phyloP scores from a whole-genome alignment of 306 rosid genomes.

The Medicago arabica region DNA sequence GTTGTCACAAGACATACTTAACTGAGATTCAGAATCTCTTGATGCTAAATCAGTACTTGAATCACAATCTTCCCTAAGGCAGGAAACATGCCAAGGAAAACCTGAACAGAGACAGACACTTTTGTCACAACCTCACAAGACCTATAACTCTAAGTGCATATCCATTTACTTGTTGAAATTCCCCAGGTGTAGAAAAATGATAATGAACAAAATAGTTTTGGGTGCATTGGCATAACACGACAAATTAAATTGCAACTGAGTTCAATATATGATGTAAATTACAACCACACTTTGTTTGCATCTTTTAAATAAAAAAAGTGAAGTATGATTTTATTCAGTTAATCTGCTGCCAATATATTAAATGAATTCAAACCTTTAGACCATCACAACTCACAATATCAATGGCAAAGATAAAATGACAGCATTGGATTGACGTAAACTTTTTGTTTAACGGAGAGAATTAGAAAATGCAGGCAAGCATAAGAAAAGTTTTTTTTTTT shows the following conservation, averaged over 20 bases:
- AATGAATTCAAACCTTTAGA: constrained; percentile 29
- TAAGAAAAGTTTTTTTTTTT: constrained; percentile 9
- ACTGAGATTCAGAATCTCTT: constrained; percentile 56
- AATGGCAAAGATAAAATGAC: constrained; percentile 12
- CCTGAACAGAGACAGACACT: constrained; percentile 53
- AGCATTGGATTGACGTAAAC: neutral
- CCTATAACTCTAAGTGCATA: constrained; percentile 29
- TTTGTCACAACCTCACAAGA: constrained; percentile 19
- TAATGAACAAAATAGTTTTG: constrained; percentile 20
- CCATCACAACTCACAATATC: constrained; percentile 21
- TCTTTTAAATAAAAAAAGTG: constrained; percentile 21
- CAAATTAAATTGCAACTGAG: constrained; percentile 29
- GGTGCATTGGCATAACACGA: constrained; percentile 36
- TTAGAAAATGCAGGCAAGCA: constrained; percentile 13
- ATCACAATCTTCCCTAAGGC: constrained; percentile 48
- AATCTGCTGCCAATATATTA: constrained; percentile 17
- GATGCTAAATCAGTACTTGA: constrained; percentile 52
- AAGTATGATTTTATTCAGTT: constrained; percentile 26
- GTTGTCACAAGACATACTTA: constrained; percentile 55
- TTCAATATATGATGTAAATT: constrained; percentile 20
- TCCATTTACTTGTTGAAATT: constrained; percentile 29
- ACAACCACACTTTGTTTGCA: neutral
- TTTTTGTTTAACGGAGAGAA: constrained; percentile 28
- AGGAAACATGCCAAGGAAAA: constrained; percentile 55
- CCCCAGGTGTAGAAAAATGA: constrained; percentile 20